Evolutionary conservation across 805 yeast species (phyloP).

Genomic region (Metschnikowia similis): DNA sequence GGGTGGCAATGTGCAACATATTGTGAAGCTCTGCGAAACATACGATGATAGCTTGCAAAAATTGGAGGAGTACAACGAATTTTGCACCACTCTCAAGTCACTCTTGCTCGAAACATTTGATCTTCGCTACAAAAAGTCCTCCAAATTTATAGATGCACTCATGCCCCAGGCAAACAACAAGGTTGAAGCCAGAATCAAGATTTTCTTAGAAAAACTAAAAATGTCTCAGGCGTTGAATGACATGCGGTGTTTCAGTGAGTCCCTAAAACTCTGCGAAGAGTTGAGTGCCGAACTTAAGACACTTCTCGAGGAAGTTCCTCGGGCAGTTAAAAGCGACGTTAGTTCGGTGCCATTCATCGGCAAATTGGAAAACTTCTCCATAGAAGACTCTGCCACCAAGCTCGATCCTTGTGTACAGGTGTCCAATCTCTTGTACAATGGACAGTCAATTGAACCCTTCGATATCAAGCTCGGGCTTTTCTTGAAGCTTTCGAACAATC

Average conservation of each 20-base stretch:
- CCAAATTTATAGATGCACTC: slow-evolving; percentile 10
- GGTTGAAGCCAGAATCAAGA: slow-evolving; percentile 7
- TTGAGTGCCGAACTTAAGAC: slow-evolving; percentile 29
- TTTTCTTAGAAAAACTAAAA: slow-evolving; percentile 44
- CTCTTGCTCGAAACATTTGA: slow-evolving; percentile 53
- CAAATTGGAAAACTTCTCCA: slow-evolving; percentile 8
- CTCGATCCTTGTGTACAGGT: slow-evolving; percentile 8
- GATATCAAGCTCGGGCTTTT: slow-evolving; percentile 24
- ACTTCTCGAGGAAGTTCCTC: neutral
- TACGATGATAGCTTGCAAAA: slow-evolving; percentile 34
- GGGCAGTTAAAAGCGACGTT: neutral
- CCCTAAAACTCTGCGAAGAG: slow-evolving; percentile 49
- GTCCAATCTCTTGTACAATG: slow-evolving; percentile 4
- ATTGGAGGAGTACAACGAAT: slow-evolving; percentile 48
- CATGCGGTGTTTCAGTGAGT: slow-evolving; percentile 57
- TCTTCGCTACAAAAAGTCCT: slow-evolving; percentile 13
- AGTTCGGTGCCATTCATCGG: neutral
- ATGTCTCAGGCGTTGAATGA: slow-evolving; percentile 51
- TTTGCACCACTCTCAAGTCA: slow-evolving; percentile 43
- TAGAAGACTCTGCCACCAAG: slow-evolving; percentile 4
- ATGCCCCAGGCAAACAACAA: slow-evolving; percentile 33
- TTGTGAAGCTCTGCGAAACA: slow-evolving; percentile 35
- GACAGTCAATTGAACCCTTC: slow-evolving; percentile 9
- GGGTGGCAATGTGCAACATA: slow-evolving; percentile 6
- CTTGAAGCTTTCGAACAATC: slow-evolving; percentile 30